Evolutionary conservation across 768 basidiomycete species (phyloP).

Genomic region (Rhodocollybia butyracea): DNA sequence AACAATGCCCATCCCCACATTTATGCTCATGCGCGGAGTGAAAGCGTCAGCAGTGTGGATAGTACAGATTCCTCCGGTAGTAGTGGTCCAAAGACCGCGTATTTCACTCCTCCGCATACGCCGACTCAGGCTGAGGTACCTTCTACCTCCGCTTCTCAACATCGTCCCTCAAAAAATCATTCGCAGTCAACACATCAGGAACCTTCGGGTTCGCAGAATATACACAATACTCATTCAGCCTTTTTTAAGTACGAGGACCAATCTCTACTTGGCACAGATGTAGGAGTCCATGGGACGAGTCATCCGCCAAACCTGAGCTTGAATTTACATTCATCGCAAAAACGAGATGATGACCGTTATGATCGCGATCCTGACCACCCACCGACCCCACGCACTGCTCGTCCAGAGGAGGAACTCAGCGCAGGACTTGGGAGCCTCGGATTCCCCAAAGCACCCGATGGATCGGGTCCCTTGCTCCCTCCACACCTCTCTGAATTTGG

Average conservation of each 20-base stretch:
- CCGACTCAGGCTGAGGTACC: conserved; percentile 20
- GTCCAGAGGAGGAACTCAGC: conserved; percentile 39
- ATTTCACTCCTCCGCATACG: conserved; percentile 52
- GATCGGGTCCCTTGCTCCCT: conserved; percentile 8
- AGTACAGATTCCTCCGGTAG: not conserved
- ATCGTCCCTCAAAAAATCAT: not conserved
- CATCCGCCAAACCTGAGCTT: conserved; percentile 1
- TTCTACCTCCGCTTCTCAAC: conserved; percentile 1
- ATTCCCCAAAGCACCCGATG: conserved; percentile 1
- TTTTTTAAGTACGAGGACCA: conserved; percentile 4
- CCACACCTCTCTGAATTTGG: not conserved
- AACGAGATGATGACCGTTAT: not conserved
- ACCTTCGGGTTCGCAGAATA: too few relatives aligned
- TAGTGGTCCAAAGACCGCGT: conserved; percentile 32
- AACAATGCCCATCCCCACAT: too few relatives aligned
- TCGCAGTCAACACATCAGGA: too few relatives aligned
- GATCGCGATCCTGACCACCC: conserved; percentile 26
- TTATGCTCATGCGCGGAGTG: conserved; percentile 2
- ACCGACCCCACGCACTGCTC: conserved; percentile 62
- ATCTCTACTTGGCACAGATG: not conserved
- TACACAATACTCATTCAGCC: not conserved
- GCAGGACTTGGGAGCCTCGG: not conserved
- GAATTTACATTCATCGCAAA: not conserved
- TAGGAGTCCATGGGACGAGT: not conserved
- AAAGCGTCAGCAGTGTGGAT: conserved; percentile 1